These are phyloP conservation scores for Thuja plicata DNA, from an alignment of 83 land plant species.

Conservation along the genomic window DNA sequence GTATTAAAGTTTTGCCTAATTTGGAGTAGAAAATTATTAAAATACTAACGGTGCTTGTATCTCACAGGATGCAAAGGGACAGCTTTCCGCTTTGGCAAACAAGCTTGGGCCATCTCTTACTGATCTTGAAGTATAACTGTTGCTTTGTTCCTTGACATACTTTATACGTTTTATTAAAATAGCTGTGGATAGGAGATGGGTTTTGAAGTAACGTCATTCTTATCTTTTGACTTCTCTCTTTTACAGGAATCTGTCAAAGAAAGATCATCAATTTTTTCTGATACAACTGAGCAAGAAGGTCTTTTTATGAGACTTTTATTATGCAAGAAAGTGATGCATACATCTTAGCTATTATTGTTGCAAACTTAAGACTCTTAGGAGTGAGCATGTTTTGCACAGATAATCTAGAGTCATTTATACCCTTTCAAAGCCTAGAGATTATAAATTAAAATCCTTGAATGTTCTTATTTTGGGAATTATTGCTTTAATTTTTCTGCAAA, in stretches of 20 bases:
- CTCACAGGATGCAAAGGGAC: constrained; percentile 84
- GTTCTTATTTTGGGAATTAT: not conserved
- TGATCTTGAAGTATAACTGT: constrained; percentile 56
- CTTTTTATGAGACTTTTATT: not conserved
- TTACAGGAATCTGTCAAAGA: not conserved
- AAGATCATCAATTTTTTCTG: not conserved
- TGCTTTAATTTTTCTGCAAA: not conserved
- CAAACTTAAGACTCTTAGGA: not conserved
- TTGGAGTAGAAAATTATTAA: not conserved
- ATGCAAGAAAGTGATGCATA: not conserved
- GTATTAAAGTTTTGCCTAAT: not conserved
- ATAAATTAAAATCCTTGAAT: not conserved
- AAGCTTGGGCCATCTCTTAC: constrained; percentile 68
- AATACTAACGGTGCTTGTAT: not conserved
- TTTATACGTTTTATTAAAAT: not conserved
- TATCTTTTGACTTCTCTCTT: not conserved
- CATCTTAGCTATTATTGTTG: not conserved
- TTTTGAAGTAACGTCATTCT: not conserved
- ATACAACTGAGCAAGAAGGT: not conserved
- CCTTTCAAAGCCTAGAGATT: not conserved
- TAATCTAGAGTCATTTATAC: not conserved
- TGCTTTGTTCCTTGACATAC: not conserved
- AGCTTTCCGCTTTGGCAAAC: constrained; percentile 72
- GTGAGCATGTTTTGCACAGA: not conserved
- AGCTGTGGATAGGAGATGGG: not conserved